Base-by-base conservation (phyloP, 495 filamentous ascomycete genomes). In the Beverwykella pulmonaria region DNA sequence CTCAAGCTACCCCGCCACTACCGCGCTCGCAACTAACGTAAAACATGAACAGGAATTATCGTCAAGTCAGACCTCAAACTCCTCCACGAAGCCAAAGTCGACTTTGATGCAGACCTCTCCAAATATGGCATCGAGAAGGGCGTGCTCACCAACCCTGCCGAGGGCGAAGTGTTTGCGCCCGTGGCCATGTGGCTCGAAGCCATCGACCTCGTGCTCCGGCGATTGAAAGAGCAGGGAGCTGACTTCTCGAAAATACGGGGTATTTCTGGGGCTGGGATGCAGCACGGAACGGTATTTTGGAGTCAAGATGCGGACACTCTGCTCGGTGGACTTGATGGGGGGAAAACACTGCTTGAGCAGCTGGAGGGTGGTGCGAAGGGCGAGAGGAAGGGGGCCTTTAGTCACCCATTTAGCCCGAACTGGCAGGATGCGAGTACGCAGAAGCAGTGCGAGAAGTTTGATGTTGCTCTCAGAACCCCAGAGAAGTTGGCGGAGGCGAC, bases 351-450 rank as follows among this genome's bases (percentile, higher is more conserved):
- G 36, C 47, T 75, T 34, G 76, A 76, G 53, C 73, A 78, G 63
- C 61, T 79, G 22, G 70, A 65, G 27, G 41, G 63, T n/a, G 64
- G 59, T 23, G 7, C 47, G 12, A 63, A 83, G 4, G 83, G 91
- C 41, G 85, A 88, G 47, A 69, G 55, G 10, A 76, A 78, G 14
- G 78, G 76, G 0, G 92, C 89, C 0, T 96, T 98, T 74, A 90
- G 92, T 7, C 90, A 95, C 75, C 88, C 89, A 8, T 92, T 85
- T 78, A 92, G 89, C 61, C 94, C 94, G 8, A 98, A 98, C 77
- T 98, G 94, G 94, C 94, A 98, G 77, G 94, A 98, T 76, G 86
- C 91, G 49, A 96, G 92, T 76, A 98, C 94, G 0, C 92, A 97
- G 79, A 79, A 81, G 53, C 90, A 98, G 75, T 97, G 93, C 76